These are phyloP conservation scores for Globisporangium abappressorium DNA, from an alignment of 352 stramenopile genomes.

Conservation along the genomic window DNA sequence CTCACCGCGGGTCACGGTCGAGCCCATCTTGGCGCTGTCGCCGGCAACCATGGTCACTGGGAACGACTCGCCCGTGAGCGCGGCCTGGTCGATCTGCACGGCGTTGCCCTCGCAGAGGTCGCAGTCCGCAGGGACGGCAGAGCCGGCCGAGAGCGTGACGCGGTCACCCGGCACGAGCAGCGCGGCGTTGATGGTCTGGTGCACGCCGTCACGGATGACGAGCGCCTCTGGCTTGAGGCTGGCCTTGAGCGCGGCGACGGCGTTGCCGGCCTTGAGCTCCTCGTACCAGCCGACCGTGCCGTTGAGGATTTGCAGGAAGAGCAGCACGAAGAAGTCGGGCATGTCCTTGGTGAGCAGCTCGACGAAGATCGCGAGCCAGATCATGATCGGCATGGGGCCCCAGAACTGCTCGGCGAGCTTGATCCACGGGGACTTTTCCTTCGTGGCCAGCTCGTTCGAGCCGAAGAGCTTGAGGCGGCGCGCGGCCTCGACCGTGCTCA, in stretches of 20 bases:
- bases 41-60: constrained; percentile 81
- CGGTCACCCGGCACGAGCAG: constrained; percentile 94
- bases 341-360: constrained; percentile 57
- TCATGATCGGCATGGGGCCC: constrained; percentile 90
- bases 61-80: constrained; percentile 94
- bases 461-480: constrained; percentile 83
- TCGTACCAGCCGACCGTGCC: constrained; percentile 73
- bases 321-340: constrained; percentile 63
- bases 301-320: constrained; percentile 74
- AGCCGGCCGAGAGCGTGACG: constrained; percentile 86
- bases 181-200: constrained; percentile 85
- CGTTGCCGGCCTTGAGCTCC: constrained; percentile 79
- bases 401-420: constrained; percentile 69
- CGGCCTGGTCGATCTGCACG: constrained; percentile 90
- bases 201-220: constrained; percentile 87
- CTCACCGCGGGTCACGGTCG: constrained; percentile 87
- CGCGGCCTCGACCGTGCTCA: constrained; percentile 80
- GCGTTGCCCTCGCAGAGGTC: constrained; percentile 76
- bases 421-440: constrained; percentile 45
- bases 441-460: constrained; percentile 77
- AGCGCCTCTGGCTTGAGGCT: constrained; percentile 83
- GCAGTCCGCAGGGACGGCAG: constrained; percentile 92
- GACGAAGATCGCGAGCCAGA: constrained; percentile 88
- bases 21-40: constrained; percentile 87
- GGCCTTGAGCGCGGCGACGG: constrained; percentile 84